A percentile compares a stretch with the other conserved stretches of the same genome.
Evolutionary conservation across 495 filamentous ascomycete genomes (phyloP).

Genomic region (Aspergillus baeticus): DNA sequence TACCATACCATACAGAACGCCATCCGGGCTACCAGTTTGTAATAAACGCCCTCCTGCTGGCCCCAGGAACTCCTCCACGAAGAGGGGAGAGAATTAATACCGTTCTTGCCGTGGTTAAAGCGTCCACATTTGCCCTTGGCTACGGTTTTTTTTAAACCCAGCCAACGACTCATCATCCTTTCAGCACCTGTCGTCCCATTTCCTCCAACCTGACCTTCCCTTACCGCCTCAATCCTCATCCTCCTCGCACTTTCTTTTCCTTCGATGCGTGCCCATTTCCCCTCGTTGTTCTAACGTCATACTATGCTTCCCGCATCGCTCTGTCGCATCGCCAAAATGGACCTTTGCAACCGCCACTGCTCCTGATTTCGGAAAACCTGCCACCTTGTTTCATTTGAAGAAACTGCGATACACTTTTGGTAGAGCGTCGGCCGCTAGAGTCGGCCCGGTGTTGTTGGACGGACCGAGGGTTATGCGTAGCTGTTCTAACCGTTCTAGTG

Average conservation of each 20-base stretch:
- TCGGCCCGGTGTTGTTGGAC: not conserved
- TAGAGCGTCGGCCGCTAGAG: not conserved
- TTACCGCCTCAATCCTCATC: not conserved
- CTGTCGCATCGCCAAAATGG: constrained; percentile 22
- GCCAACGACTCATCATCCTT: not conserved
- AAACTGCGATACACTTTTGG: not conserved
- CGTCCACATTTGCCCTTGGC: constrained; percentile 1
- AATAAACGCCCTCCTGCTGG: not conserved
- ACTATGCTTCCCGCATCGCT: constrained; percentile 20
- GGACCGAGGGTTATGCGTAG: constrained; percentile 6
- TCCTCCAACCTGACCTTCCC: not conserved
- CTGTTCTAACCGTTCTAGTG: not conserved
- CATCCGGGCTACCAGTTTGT: not conserved
- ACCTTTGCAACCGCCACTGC: constrained; percentile 12
- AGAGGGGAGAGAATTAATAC: not conserved
- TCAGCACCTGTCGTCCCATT: not conserved
- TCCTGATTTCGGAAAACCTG: constrained; percentile 10
- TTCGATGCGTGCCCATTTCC: constrained; percentile 2
- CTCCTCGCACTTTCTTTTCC: not conserved
- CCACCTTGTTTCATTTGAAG: not conserved
- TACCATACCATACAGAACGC: constrained; percentile 3
- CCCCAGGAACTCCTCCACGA: not conserved
- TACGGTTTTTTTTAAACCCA: not conserved
- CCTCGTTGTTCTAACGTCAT: constrained; percentile 1
- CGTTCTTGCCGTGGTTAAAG: constrained; percentile 3